Conservation (phyloP, 257 asterid species). For the Capsicum chinense region DNA sequence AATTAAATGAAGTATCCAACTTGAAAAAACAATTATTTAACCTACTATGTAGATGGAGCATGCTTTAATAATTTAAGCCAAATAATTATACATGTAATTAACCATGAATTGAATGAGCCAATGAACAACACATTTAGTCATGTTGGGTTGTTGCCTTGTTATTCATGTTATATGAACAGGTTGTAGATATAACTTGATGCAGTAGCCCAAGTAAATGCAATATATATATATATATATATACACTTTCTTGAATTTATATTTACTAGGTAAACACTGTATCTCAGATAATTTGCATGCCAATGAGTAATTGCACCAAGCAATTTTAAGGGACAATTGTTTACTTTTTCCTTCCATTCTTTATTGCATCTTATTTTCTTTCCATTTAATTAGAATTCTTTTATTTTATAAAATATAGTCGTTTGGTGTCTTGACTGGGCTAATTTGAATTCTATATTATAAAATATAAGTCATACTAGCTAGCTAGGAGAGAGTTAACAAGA, state of each 20-base stretch:
- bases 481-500: too few species aligned
- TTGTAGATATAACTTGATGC: background rate
- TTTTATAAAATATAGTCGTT: background rate
- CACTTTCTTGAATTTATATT: background rate
- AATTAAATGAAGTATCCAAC: constrained; percentile 8
- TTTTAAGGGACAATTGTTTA: background rate
- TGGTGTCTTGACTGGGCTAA: too few species aligned
- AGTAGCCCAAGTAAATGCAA: constrained; percentile 20
- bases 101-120: background rate
- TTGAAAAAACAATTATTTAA: background rate
- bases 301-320: background rate
- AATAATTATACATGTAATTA: background rate
- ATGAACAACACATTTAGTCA: background rate
- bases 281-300: background rate
- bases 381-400: too few species aligned
- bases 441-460: too few species aligned
- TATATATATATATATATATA: too few species aligned
- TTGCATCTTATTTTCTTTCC: background rate
- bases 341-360: background rate
- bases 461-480: too few species aligned
- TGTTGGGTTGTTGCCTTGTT: background rate
- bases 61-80: background rate
- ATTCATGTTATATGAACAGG: background rate
- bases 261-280: background rate
- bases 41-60: background rate